Evolutionary conservation across 129 eudicot species (phyloP), one percentile per base, ranked within the genome.

Genomic region (Chrysanthemum lavandulifolium): DNA sequence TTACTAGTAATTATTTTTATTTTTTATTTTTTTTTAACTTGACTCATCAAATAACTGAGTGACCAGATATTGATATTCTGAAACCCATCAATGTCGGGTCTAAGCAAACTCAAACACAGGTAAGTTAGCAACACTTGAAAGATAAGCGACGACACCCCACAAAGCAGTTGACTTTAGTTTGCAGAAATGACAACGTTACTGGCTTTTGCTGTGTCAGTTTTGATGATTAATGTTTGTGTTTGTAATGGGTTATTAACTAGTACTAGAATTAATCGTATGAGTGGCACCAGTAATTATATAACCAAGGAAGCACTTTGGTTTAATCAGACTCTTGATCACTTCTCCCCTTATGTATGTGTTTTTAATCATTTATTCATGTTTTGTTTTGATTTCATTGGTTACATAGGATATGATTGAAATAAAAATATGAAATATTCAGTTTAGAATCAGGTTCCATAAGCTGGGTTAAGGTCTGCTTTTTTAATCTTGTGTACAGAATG

Each of bases 321-420:
- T 74, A 87, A 87, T 84, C 98, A 93, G 72, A 89, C 90, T 74
- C 95, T 92, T 47, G 98, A 92, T 82, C 98, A 92, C 80, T 92
- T 89, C 82, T 88, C 91, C 33, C 96, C 96, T 19, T 74, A 81
- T 33, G 89, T 83, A 79, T 68, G 73, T 71, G 66, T 9, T 52
- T 68, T 52, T 7, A 15, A 18, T 54, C 2, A 29, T 0, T 3
- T 8, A 10, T 2, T 14, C 1, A 3, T 13, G 0, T 6, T 62
- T n/a, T 0, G 3, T 40, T 64, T 1, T 33, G 3, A 6, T 63
- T 56, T 5, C 13, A 31, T 13, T 25, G 10, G 1, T 61, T 25
- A 16, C 4, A 2, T 12, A 19, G 2, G 3, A 63, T 63, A 1
- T 1, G 9, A 5, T 63, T 2, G 2, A 11, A 2, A 5, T 63